Conservation (phyloP, 2,329 filamentous ascomycete genomes). For the Hymenoscyphus albidus region DNA sequence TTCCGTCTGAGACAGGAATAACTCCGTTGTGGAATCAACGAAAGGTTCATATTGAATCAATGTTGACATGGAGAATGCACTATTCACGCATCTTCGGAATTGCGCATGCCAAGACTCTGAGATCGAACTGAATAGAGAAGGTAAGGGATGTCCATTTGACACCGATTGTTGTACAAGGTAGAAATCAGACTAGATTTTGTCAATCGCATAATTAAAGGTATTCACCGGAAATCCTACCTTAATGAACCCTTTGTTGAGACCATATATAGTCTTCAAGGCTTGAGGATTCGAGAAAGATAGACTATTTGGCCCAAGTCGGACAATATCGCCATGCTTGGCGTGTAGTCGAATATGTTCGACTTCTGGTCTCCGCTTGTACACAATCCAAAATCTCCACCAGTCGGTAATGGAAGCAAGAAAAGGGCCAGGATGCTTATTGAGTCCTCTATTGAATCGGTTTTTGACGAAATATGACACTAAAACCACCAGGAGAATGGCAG, state of each 20-base stretch:
- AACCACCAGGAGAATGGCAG: conserved; percentile 35
- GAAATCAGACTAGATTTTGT: conserved; percentile 61
- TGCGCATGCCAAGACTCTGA: conserved; percentile 72
- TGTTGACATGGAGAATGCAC: conserved; percentile 72
- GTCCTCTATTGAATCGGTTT: conserved; percentile 51
- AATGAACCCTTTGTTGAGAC: conserved; percentile 73
- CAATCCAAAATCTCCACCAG: conserved; percentile 71
- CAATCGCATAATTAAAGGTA: neutral
- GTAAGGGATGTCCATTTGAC: conserved; percentile 61
- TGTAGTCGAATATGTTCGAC: conserved; percentile 66
- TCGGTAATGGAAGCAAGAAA: conserved; percentile 65
- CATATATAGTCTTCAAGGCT: conserved; percentile 73
- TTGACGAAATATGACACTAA: conserved; percentile 42
- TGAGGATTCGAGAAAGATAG: conserved; percentile 71
- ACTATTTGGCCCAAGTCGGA: conserved; percentile 69
- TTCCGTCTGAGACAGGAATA: conserved; percentile 64
- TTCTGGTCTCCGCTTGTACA: conserved; percentile 61
- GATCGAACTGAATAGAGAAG: conserved; percentile 72
- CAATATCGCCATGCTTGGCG: conserved; percentile 66
- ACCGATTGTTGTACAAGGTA: conserved; percentile 76
- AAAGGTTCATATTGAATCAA: conserved; percentile 77
- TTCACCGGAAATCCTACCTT: conserved; percentile 51
- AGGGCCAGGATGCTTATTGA: conserved; percentile 71
- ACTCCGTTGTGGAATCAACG: conserved; percentile 68
- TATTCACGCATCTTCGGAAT: conserved; percentile 71